Conservation (phyloP, 169 alveolate species). For the Fabrea salina region DNA sequence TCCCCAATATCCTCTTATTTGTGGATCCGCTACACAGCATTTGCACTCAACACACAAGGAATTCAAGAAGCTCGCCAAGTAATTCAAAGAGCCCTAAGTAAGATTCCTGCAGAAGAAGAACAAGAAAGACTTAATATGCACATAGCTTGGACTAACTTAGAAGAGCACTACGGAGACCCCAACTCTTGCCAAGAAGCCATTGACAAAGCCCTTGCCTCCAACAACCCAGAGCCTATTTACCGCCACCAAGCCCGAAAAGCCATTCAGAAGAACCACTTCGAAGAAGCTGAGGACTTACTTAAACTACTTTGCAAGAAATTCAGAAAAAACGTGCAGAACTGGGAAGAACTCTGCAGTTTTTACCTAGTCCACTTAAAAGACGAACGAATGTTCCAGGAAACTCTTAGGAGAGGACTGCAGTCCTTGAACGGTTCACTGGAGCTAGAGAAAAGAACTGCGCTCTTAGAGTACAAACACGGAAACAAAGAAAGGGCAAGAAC, state of each 20-base stretch:
- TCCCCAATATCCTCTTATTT: slow-evolving; percentile 29
- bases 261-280: neutral
- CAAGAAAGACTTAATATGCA: slow-evolving; percentile 25
- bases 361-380: neutral
- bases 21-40: slow-evolving; percentile 19
- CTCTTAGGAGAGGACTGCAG: neutral
- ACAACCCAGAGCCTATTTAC: neutral
- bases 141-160: slow-evolving; percentile 13
- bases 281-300: slow-evolving; percentile 19
- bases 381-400: neutral
- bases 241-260: neutral
- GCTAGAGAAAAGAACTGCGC: slow-evolving; percentile 1
- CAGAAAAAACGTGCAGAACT: slow-evolving; percentile 9
- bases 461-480: slow-evolving; percentile 5
- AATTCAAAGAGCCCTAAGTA: neutral
- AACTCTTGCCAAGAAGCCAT: neutral
- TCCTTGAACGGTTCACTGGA: neutral
- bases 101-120: neutral
- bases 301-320: neutral
- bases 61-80: neutral
- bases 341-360: neutral
- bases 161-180: neutral
- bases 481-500: slow-evolving; percentile 24
- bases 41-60: neutral
- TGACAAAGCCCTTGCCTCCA: neutral